These are phyloP conservation scores for Aphanomyces astaci DNA, from an alignment of 352 stramenopile genomes.

Conservation along the genomic window DNA sequence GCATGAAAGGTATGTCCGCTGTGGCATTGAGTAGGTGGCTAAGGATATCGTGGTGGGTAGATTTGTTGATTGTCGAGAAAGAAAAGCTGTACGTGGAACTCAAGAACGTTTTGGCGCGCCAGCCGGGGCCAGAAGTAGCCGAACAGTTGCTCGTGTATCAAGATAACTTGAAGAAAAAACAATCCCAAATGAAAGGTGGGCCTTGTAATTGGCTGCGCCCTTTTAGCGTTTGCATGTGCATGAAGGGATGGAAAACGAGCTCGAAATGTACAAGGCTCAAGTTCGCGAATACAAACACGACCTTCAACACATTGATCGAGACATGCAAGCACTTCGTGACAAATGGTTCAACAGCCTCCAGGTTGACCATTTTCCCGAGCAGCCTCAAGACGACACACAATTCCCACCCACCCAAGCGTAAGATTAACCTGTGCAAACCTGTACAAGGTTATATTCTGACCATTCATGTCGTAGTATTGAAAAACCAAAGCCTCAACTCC, in stretches of 20 bases:
- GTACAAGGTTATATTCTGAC: not conserved
- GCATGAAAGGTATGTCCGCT: slow-evolving; percentile 31
- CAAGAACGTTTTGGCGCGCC: slow-evolving; percentile 80
- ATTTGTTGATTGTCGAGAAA: slow-evolving; percentile 74
- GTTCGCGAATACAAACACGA: slow-evolving; percentile 75
- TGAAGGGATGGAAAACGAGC: slow-evolving; percentile 80
- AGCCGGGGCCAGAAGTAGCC: slow-evolving; percentile 79
- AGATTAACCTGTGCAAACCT: too few species aligned
- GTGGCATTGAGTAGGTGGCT: not conserved
- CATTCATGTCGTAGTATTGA: not conserved
- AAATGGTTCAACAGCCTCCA: slow-evolving; percentile 39
- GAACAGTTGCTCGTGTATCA: slow-evolving; percentile 84
- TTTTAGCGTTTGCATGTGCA: slow-evolving; percentile 30
- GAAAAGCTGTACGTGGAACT: slow-evolving; percentile 90
- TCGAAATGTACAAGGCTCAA: slow-evolving; percentile 90
- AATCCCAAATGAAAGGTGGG: slow-evolving; percentile 53
- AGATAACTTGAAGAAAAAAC: slow-evolving; percentile 82
- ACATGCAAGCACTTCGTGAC: slow-evolving; percentile 55
- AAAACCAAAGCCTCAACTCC: slow-evolving; percentile 8
- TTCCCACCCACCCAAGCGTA: not conserved
- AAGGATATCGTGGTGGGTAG: slow-evolving; percentile 12
- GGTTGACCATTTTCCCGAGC: not conserved
- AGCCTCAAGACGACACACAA: not conserved
- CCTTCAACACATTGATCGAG: slow-evolving; percentile 44
- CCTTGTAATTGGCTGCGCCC: not conserved